phyloP scores from a whole-genome alignment of 345 rosid species.

The Brassica carinata region DNA sequence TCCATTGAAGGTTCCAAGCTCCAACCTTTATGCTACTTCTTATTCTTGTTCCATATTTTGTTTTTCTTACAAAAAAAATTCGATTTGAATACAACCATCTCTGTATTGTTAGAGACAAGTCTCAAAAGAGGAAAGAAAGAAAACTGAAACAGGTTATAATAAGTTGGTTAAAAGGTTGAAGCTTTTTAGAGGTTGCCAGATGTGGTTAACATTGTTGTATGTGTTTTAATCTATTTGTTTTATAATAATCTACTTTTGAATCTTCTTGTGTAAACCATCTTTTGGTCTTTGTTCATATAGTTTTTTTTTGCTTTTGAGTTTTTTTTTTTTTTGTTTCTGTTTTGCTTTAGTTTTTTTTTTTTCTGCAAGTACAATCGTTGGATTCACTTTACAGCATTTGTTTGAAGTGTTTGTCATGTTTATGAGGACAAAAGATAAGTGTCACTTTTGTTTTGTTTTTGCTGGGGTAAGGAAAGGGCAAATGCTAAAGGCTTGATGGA shows the following conservation, averaged over 20 bases:
- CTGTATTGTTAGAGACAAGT: conserved; percentile 40
- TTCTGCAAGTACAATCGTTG: conserved; percentile 14
- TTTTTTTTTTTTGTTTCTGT: not conserved
- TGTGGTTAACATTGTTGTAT: conserved; percentile 40
- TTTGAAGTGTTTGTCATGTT: conserved; percentile 28
- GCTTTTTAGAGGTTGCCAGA: conserved; percentile 30
- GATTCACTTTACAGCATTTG: conserved; percentile 34
- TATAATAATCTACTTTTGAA: conserved; percentile 27
- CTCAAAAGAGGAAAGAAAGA: not conserved
- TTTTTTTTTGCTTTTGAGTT: not conserved
- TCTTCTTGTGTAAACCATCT: conserved; percentile 9
- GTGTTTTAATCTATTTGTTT: conserved; percentile 25
- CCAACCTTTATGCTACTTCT: conserved; percentile 27
- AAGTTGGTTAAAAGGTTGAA: conserved; percentile 36
- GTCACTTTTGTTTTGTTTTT: conserved; percentile 27
- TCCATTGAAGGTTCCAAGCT: conserved; percentile 35
- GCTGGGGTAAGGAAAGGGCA: conserved; percentile 34
- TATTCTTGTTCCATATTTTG: conserved; percentile 28
- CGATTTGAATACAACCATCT: conserved; percentile 33
- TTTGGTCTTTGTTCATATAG: conserved; percentile 27
- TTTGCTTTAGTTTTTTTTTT: not conserved
- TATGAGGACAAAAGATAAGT: conserved; percentile 18
- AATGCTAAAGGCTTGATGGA: conserved; percentile 31
- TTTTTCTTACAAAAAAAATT: conserved; percentile 26
- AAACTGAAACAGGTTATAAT: conserved; percentile 37